Evolutionary conservation across 176 grass and related monocot genomes (phyloP).

Genomic region (Oryza glaberrima): DNA sequence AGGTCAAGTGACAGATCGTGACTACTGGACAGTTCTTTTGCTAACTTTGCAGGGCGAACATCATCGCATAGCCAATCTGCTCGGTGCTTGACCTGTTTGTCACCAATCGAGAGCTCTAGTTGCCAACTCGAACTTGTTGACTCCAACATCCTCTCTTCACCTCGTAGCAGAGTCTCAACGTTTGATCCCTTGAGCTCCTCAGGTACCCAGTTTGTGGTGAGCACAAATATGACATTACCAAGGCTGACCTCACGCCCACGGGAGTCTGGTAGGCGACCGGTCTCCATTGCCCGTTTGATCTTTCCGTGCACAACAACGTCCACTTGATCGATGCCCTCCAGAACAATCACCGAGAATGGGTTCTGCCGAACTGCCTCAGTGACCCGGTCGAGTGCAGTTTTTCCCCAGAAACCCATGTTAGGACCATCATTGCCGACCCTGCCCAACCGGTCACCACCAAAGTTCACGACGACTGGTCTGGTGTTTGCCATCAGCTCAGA

Average conservation of each 20-base stretch:
- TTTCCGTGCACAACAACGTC: conserved; percentile 65
- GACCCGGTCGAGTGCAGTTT: conserved; percentile 71
- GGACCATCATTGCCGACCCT: conserved; percentile 40
- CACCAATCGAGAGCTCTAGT: conserved; percentile 67
- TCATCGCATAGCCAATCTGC: conserved; percentile 70
- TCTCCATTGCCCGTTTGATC: conserved; percentile 86
- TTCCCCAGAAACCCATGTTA: conserved; percentile 63
- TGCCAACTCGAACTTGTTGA: conserved; percentile 63
- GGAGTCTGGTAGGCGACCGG: conserved; percentile 82
- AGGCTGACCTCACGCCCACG: conserved; percentile 84
- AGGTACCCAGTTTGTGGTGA: conserved; percentile 79
- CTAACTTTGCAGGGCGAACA: conserved; percentile 56
- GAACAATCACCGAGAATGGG: conserved; percentile 83
- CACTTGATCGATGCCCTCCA: conserved; percentile 80
- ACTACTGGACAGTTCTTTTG: conserved; percentile 59
- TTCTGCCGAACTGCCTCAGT: conserved; percentile 80
- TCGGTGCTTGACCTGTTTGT: conserved; percentile 68
- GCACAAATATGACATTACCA: conserved; percentile 81
- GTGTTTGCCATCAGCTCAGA: conserved; percentile 72
- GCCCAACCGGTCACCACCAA: conserved; percentile 39
- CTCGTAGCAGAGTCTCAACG: conserved; percentile 49
- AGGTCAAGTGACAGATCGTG: conserved; percentile 74
- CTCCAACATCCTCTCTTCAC: conserved; percentile 74
- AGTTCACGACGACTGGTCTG: conserved; percentile 59
- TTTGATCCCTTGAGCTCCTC: conserved; percentile 59